Evolutionary conservation across 345 rosid genomes (phyloP).

Genomic region (Gossypium anomalum): DNA sequence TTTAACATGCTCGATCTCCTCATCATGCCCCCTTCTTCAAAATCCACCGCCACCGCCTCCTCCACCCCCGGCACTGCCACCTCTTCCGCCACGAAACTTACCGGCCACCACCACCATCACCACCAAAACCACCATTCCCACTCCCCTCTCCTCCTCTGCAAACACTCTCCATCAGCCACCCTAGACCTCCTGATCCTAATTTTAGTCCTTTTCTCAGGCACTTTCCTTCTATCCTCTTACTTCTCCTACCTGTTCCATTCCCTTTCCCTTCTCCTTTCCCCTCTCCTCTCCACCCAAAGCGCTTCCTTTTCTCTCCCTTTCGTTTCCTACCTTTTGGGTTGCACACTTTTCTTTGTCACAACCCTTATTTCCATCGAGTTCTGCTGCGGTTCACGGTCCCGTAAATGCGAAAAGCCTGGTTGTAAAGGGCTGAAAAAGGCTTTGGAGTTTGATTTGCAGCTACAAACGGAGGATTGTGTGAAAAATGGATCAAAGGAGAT

Average conservation of each 20-base stretch:
- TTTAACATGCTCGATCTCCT: constrained; percentile 53
- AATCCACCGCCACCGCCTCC: constrained; percentile 21
- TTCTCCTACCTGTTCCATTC: constrained; percentile 80
- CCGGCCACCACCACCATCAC: constrained; percentile 15
- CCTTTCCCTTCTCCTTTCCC: constrained; percentile 63
- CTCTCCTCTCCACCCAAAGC: constrained; percentile 37
- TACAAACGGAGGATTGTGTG: constrained; percentile 72
- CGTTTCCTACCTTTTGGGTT: constrained; percentile 51
- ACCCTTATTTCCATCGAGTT: constrained; percentile 43
- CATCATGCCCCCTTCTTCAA: constrained; percentile 30
- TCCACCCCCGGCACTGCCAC: constrained; percentile 16
- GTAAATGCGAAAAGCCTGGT: constrained; percentile 59
- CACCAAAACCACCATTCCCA: constrained; percentile 13
- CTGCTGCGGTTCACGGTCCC: constrained; percentile 72
- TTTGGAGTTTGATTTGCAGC: constrained; percentile 89
- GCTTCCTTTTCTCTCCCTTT: constrained; percentile 30
- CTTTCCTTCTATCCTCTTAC: constrained; percentile 75
- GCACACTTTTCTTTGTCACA: constrained; percentile 44
- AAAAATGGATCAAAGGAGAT: constrained; percentile 56
- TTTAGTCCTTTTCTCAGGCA: constrained; percentile 69
- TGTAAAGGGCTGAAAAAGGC: constrained; percentile 89
- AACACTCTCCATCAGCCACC: constrained; percentile 82
- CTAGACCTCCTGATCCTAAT: constrained; percentile 77
- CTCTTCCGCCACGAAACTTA: constrained; percentile 18
- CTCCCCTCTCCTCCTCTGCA: constrained; percentile 44